Conservation (phyloP, 345 rosid species). For the Cardamine chenopodiifolia region DNA sequence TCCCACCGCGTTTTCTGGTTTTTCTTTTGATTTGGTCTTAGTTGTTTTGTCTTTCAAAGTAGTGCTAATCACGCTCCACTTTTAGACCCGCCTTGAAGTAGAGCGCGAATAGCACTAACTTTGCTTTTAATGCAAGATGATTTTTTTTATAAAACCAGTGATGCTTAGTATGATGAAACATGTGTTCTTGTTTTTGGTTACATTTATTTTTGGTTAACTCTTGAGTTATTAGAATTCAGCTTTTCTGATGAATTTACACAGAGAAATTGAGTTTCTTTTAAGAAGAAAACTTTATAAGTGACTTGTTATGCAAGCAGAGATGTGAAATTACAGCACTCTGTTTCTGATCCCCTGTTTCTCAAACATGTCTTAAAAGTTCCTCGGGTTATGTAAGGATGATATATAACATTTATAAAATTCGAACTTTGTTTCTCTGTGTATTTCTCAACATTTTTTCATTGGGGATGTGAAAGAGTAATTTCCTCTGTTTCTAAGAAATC, state of each 20-base stretch:
- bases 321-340: background rate
- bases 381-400: background rate
- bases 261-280: background rate
- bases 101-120: constrained; percentile 56
- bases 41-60: constrained; percentile 24
- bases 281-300: background rate
- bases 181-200: constrained; percentile 1
- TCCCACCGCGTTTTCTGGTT: constrained; percentile 9
- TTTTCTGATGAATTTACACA: background rate
- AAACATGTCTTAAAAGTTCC: background rate
- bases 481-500: background rate
- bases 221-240: background rate
- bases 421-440: background rate
- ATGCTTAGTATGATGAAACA: constrained; percentile 19
- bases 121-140: constrained; percentile 27
- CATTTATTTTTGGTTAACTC: background rate
- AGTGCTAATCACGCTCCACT: constrained; percentile 71
- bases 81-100: constrained; percentile 40
- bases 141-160: background rate
- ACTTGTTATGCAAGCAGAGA: constrained; percentile 1
- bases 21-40: constrained; percentile 8
- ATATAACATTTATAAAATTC: background rate
- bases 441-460: background rate
- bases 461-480: background rate
- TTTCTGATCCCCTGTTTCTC: constrained; percentile 15